These are phyloP conservation scores for Megacollybia marginata DNA, from an alignment of 768 basidiomycete species.

Conservation along the genomic window DNA sequence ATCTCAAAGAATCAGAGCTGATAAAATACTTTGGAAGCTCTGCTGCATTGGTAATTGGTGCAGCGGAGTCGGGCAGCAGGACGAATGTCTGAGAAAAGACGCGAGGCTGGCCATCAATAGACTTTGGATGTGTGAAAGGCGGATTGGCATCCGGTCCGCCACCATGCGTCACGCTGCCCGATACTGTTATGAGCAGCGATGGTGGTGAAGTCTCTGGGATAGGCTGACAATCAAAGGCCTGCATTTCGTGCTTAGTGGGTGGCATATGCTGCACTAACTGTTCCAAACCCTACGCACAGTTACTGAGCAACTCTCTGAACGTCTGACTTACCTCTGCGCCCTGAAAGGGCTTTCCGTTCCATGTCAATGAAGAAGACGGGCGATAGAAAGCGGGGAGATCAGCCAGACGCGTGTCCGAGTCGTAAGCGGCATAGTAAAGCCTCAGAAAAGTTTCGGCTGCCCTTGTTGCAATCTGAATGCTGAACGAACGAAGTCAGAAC, in stretches of 20 bases:
- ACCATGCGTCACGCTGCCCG: conserved; percentile 73
- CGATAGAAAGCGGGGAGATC: conserved; percentile 82
- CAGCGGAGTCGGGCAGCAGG: conserved; percentile 67
- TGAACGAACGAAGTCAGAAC: conserved; percentile 21
- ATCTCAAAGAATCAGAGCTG: conserved; percentile 70
- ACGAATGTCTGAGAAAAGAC: conserved; percentile 87
- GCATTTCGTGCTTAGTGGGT: conserved; percentile 74
- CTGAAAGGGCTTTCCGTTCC: conserved; percentile 80
- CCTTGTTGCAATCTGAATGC: conserved; percentile 79
- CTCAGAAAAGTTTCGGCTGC: conserved; percentile 81
- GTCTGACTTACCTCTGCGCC: conserved; percentile 36
- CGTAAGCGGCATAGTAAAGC: conserved; percentile 77
- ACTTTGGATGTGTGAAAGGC: conserved; percentile 37
- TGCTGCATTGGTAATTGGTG: conserved; percentile 55
- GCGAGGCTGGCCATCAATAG: conserved; percentile 69
- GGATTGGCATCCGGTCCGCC: conserved; percentile 53
- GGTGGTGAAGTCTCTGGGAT: conserved; percentile 80
- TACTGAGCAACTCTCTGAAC: too few relatives aligned
- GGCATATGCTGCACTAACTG: conserved; percentile 69
- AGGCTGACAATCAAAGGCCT: conserved; percentile 86
- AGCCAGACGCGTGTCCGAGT: conserved; percentile 67
- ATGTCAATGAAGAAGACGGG: conserved; percentile 64
- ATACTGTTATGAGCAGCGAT: conserved; percentile 70
- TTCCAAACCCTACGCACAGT: conserved; percentile 35
- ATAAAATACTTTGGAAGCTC: conserved; percentile 81